Conservation (phyloP, 2,329 filamentous ascomycete species). For the Penicillium sp. region DNA sequence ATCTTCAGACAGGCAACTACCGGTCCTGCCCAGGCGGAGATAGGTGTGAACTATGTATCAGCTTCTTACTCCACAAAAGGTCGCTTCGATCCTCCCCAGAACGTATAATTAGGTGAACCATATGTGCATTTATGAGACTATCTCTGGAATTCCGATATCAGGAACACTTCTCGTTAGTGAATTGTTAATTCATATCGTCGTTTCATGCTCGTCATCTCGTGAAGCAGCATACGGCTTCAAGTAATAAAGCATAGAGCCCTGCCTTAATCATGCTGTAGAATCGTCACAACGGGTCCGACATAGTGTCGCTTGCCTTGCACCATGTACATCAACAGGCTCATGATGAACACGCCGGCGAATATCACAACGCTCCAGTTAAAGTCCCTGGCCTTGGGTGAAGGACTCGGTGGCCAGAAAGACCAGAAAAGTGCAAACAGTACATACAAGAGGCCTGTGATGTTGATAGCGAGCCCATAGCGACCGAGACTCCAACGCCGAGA, state of each 20-base stretch:
- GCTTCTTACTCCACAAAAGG: no score
- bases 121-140: no score
- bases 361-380: conserved; percentile 57
- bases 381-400: conserved; percentile 38
- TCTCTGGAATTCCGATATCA: no score
- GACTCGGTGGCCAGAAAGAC: conserved; percentile 48
- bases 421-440: conserved; percentile 49
- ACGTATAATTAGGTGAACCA: no score
- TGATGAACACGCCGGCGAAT: conserved; percentile 41
- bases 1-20: no score
- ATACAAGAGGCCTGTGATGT: conserved; percentile 47
- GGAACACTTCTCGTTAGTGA: background rate
- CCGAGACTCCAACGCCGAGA: conserved; percentile 47
- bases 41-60: no score
- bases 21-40: no score
- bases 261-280: conserved; percentile 5
- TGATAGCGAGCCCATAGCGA: conserved; percentile 45
- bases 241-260: no score
- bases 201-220: background rate
- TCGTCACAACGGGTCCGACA: conserved; percentile 28
- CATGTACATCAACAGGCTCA: conserved; percentile 43
- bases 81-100: no score
- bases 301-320: conserved; percentile 36
- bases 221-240: background rate
- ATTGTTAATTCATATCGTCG: background rate